Base-by-base conservation (phyloP, 2,329 filamentous ascomycete genomes). In the Aspergillus ochraceus region DNA sequence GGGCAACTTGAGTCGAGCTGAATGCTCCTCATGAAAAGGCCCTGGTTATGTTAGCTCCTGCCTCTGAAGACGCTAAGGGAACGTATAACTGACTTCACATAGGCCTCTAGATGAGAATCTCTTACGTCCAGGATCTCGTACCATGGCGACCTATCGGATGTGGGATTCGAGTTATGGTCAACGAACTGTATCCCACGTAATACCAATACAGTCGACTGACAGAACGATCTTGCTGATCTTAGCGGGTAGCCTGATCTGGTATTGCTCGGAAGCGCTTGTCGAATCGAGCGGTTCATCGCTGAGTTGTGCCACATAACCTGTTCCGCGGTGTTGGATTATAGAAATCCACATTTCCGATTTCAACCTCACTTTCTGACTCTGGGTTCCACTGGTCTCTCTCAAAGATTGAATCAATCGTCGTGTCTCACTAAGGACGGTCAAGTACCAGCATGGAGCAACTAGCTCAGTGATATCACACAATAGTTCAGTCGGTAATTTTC, bases 141-240 rank as follows among this genome's bases (percentile, higher is more conserved):
- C 63, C 61, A 65, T 32, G 63, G 59, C 4, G 63, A 62, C 39
- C 49, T 57, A 49, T 64, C 59, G 17, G 30, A 19, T 45, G n/a
- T 19, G 2, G 58, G 57, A 19, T 20, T 36, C 10, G 59, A 56
- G 6, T 56, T 24, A 20, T 52, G 49, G 5, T 49, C 57, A 14
- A 62, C 12, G 6, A 64, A 58, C 24, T 64, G 57, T 49, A 64
- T 56, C 1, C 60, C 42, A 42, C 60, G 57, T 36, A 62, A 62
- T 4, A n/a, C 60, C 57, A 20, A 58, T 58, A 22, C 29, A 29
- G 30, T 64, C 60, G 1, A 60, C 29, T 30, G 55, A 60, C 24
- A 62, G 39, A 22, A 62, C 20, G 12, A 62, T 47, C 19, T 54
- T 58, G 42, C 36, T 36, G 9, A 55, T 54, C 11, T 19, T 50